phyloP scores from a whole-genome alignment of 306 rosid genomes.

The Lagenaria siceraria region DNA sequence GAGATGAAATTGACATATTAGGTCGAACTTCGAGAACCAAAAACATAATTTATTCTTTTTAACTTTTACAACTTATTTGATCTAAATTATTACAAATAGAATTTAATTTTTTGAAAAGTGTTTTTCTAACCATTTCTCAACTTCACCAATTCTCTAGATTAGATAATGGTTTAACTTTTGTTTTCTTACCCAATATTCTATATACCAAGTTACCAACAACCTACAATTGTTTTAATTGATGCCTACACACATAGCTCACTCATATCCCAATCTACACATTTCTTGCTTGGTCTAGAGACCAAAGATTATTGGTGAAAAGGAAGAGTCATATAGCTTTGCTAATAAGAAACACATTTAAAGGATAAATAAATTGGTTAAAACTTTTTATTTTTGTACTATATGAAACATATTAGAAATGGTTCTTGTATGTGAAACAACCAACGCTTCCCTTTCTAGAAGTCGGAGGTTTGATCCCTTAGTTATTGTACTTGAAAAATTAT shows the following conservation, averaged over 20 bases:
- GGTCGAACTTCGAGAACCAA: no score
- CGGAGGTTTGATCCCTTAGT: no score
- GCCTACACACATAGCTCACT: constrained; percentile 5
- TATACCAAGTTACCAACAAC: not conserved
- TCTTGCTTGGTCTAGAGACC: not conserved
- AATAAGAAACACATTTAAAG: not conserved
- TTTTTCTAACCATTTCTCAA: not conserved
- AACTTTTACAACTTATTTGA: not conserved
- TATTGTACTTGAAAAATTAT: no score
- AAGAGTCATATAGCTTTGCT: not conserved
- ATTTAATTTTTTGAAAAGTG: not conserved
- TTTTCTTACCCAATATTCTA: not conserved
- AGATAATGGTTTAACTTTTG: not conserved
- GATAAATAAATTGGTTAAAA: not conserved
- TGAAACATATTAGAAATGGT: not conserved
- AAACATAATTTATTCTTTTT: not conserved
- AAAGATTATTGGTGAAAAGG: not conserved
- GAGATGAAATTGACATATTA: no score
- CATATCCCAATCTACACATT: not conserved
- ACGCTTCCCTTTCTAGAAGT: no score
- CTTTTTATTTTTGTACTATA: not conserved
- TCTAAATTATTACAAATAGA: not conserved
- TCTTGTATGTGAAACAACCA: no score
- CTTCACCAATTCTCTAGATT: not conserved
- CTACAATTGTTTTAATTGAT: not conserved